Evolutionary conservation across 2,329 filamentous ascomycete genomes (phyloP), one percentile per base, ranked within the genome.

Genomic region (Monosporascus ibericus): DNA sequence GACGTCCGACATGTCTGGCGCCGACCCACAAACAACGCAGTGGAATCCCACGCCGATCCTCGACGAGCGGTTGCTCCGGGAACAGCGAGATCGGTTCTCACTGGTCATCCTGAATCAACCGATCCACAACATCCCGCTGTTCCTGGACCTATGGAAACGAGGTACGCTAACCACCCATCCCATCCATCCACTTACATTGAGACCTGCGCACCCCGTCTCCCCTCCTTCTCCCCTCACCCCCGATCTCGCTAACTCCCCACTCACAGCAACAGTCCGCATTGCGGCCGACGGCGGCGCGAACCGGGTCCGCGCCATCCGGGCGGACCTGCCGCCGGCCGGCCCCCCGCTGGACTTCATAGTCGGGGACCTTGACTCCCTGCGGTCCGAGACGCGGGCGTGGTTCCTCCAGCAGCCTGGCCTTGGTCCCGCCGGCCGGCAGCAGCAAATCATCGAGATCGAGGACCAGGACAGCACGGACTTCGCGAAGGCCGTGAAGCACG

Each of bases 251-350:
- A 25, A 40, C 17, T 2, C 20, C 17, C 17, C 20, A 22, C 14
- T n/a, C n/a, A 52, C 60, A 88, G 86, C 88, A 49, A 74, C 72
- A 22, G 79, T 85, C 55, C 81, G 80, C 24, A 77, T 97, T 50
- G 95, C 91, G 53, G 94, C 91, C 27, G 94, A 99, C 72, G 94
- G 92, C 51, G 94, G 91, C 24, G 92, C 92, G 46, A 95, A 97
- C 65, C 79, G 83, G 38, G 78, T 96, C 70, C 72, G 76, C 52
- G 66, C 76, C 34, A 68, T 76, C 5, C 57, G 55, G 25, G 48
- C 58, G 1, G 24, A 58, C 36, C 52, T 52, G 20, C n/a, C 42
- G 14, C 8, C 34, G 25, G 17, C 56, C 24, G 25, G 48, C 53
- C 71, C 82, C 64, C 74, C 83, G 52, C 81, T 90, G 1, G 75